Conservation (phyloP, 768 basidiomycete species). For the Tremella fuciformis region DNA sequence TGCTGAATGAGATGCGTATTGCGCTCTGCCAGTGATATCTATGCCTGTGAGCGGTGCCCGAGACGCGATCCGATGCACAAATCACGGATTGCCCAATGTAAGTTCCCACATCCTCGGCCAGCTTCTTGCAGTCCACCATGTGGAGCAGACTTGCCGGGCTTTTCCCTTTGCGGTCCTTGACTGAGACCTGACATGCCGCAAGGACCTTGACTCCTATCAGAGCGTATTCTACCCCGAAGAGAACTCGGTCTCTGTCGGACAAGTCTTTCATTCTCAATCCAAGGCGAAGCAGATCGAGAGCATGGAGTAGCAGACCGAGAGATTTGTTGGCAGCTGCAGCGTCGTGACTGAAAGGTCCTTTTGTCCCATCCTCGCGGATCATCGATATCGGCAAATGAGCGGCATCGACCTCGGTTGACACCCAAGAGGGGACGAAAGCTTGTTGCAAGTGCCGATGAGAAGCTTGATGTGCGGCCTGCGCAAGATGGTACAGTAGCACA, state of each 20-base stretch:
- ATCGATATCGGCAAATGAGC: no score
- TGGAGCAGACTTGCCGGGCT: not conserved
- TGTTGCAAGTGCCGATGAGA: conserved; percentile 31
- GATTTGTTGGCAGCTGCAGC: conserved; percentile 18
- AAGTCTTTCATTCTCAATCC: conserved; percentile 21
- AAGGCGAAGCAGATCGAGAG: conserved; percentile 28
- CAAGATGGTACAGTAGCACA: conserved; percentile 32
- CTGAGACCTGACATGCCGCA: not conserved
- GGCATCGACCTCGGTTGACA: not conserved
- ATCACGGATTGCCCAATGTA: not conserved
- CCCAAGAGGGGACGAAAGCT: conserved; percentile 29
- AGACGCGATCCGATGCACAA: conserved; percentile 11
- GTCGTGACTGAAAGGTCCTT: conserved; percentile 18
- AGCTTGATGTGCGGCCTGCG: conserved; percentile 30
- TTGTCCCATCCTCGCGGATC: not conserved
- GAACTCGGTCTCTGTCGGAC: conserved; percentile 32
- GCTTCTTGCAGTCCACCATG: not conserved
- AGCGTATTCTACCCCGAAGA: conserved; percentile 32
- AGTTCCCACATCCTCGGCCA: not conserved
- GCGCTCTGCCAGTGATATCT: conserved; percentile 15
- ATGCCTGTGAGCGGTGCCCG: conserved; percentile 3
- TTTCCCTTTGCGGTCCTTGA: conserved; percentile 11
- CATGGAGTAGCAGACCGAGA: conserved; percentile 22
- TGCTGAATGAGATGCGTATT: conserved; percentile 12
- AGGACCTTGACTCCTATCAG: conserved; percentile 30